Evolutionary conservation across 2,329 filamentous ascomycete species (phyloP), one percentile per base, ranked within the genome.

Genomic region (Fusarium scirpi): DNA sequence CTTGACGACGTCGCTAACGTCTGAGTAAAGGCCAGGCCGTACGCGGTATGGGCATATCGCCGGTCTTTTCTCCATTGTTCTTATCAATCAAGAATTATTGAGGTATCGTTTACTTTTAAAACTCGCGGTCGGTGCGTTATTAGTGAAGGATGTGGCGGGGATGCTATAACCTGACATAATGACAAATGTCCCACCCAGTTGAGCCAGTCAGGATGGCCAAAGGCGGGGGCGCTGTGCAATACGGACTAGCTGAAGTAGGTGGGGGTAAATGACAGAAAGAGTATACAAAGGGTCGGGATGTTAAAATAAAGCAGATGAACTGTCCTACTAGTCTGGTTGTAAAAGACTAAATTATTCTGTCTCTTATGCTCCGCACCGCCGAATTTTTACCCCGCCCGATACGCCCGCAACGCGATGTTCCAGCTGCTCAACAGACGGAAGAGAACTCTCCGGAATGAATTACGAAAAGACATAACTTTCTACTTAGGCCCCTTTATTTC

Each of bases 381-480:
- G 10, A 38, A 1, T 11, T n/a, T 4, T n/a, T n/a, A n/a, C 10
- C 6, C 34, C 34, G 34, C 34, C 34, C 34, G 10, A 7, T 38
- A n/a, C 34, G 16, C 34, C 34, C 34, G 9, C 1, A n/a, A n/a
- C 10, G 16, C 10, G 34, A n/a, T 38, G 1, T 38, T 38, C 3
- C 9, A n/a, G 34, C 6, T n/a, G 34, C 10, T 38, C 6, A 7
- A n/a, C 6, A n/a, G 10, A 38, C 10, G 9, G 5, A n/a, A 11
- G 9, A n/a, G 0, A 2, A n/a, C 0, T 38, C 16, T 38, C 18
- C 18, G 9, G 18, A 38, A 2, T 11, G 18, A 38, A 9, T n/a
- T 11, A 7, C 34, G 18, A 38, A 11, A 8, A 4, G 0, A 6
- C 18, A n/a, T 11, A n/a, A 3, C 3, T 4, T 11, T 5, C 18